Evolutionary conservation across 2,329 filamentous ascomycete genomes (phyloP).

Genomic region (Orbilia javanica): DNA sequence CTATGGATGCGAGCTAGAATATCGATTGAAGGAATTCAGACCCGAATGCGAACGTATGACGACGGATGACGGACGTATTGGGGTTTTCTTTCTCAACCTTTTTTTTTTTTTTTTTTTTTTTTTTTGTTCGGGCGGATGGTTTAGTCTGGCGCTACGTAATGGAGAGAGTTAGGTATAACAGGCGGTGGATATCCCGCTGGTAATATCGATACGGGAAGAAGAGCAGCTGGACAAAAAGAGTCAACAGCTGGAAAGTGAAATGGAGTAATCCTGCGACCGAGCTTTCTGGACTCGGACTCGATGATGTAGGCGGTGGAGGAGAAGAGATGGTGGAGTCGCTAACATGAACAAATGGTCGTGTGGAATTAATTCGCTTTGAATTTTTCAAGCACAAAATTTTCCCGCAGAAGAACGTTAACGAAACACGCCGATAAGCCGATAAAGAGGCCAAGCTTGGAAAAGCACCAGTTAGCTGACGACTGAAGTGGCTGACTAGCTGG

Average conservation of each 20-base stretch:
- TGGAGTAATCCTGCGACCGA: slow-evolving; percentile 4
- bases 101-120: slow-evolving; percentile 7
- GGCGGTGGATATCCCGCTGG: not conserved
- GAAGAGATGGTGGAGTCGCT: slow-evolving; percentile 19
- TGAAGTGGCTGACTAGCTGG: slow-evolving; percentile 1
- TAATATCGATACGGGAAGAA: not conserved
- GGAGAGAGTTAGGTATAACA: slow-evolving; percentile 7
- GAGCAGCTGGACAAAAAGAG: not conserved
- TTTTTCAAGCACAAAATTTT: slow-evolving; percentile 54
- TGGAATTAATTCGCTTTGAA: slow-evolving; percentile 33
- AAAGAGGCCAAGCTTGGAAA: not conserved
- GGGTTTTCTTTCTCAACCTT: too few relatives aligned
- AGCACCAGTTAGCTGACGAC: not conserved
- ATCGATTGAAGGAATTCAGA: slow-evolving; percentile 4
- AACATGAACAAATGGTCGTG: slow-evolving; percentile 33
- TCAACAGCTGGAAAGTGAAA: slow-evolving; percentile 6
- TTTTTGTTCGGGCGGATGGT: not conserved
- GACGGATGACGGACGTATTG: slow-evolving; percentile 10
- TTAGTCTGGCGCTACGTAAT: slow-evolving; percentile 49
- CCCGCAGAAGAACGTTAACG: slow-evolving; percentile 18
- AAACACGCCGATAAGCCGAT: slow-evolving; percentile 39
- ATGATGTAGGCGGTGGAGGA: slow-evolving; percentile 4
- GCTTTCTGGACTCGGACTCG: slow-evolving; percentile 6
- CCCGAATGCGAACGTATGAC: not conserved
- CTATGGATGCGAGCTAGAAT: not conserved